Evolutionary conservation across 176 grass and related monocot genomes (phyloP), one percentile per base, ranked within the genome.

Genomic region (Zoysia japonica): DNA sequence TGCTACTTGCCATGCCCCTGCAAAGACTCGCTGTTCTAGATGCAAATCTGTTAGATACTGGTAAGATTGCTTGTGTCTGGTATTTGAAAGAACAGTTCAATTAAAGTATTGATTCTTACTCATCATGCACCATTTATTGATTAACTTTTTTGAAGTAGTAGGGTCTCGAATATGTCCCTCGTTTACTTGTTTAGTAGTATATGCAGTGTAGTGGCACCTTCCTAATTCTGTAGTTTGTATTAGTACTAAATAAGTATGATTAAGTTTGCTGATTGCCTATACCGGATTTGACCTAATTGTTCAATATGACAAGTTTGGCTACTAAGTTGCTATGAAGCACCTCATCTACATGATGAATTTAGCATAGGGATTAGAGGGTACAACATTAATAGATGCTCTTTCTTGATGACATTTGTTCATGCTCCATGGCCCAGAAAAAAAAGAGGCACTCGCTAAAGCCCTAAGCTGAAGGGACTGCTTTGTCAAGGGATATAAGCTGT

Each of bases 1-100:
- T 67, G 92, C 96, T 64, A 99, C 80, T 78, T 99, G 96, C 71
- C 80, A 81, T 75, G 82, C 92, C 43, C 96, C 92, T 79, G 92
- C 96, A 41, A 99, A 91, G 66, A 99, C 96, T 79, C 86, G 96
- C 47, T 99, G 96, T 38, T 93, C 96, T 41, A 90, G 92, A 88
- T 99, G 96, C 92, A 99, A 99, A 61, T 91, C 89, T 68, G 96
- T 95, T 83, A 94, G 96, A 94, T 99, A 99, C 71, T 99, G 96
- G 96, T 99, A 89, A 86, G 82, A 57, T 78, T 82, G 19, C 48
- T 56, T n/a, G 37, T 68, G 50, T 73, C 72, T n/a, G 20, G 40
- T 67, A 47, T 3, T 42, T 48, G 36, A 65, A 55, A 71, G 40
- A 86, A 57, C 35, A 42, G 15, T 85, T 70, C 50, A 48, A 50